Evolutionary conservation across 148 eudicot species (phyloP).

Genomic region (Camellia granthamiana): DNA sequence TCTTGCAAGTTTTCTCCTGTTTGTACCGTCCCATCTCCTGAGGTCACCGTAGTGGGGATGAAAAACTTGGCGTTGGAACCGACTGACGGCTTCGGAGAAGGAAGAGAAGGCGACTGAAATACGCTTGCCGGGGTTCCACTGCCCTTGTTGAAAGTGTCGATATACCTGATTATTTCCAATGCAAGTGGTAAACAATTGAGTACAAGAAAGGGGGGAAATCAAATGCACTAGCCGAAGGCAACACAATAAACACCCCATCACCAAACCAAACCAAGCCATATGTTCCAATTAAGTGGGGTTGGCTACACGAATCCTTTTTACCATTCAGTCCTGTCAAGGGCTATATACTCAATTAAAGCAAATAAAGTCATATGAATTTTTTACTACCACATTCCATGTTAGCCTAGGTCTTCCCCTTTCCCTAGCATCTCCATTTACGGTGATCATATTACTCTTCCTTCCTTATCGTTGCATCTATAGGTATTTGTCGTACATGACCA

Average conservation of each 20-base stretch:
- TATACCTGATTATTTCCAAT: slow-evolving; percentile 42
- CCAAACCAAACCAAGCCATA: neutral
- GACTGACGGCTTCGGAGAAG: slow-evolving; percentile 40
- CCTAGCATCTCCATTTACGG: too few relatives aligned
- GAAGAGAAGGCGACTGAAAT: slow-evolving; percentile 52
- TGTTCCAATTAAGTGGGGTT: too few relatives aligned
- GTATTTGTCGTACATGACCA: too few relatives aligned
- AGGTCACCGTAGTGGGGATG: slow-evolving; percentile 45
- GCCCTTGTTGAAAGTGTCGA: slow-evolving; percentile 73
- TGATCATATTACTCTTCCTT: too few relatives aligned
- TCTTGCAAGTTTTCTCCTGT: slow-evolving; percentile 22
- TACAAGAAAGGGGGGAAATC: neutral
- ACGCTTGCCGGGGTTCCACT: slow-evolving; percentile 47
- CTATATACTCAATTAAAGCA: too few relatives aligned
- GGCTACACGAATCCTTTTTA: too few relatives aligned
- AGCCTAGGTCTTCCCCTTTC: too few relatives aligned
- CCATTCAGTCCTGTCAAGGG: too few relatives aligned
- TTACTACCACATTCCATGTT: too few relatives aligned
- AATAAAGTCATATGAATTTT: too few relatives aligned
- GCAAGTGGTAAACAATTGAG: neutral
- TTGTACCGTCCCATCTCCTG: slow-evolving; percentile 25
- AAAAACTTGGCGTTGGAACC: slow-evolving; percentile 51
- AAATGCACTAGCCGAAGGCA: neutral
- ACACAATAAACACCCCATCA: neutral
- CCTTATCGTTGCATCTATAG: too few relatives aligned